Base-by-base conservation (phyloP, 352 stramenopile genomes). In the Phytophthora hybrid region DNA sequence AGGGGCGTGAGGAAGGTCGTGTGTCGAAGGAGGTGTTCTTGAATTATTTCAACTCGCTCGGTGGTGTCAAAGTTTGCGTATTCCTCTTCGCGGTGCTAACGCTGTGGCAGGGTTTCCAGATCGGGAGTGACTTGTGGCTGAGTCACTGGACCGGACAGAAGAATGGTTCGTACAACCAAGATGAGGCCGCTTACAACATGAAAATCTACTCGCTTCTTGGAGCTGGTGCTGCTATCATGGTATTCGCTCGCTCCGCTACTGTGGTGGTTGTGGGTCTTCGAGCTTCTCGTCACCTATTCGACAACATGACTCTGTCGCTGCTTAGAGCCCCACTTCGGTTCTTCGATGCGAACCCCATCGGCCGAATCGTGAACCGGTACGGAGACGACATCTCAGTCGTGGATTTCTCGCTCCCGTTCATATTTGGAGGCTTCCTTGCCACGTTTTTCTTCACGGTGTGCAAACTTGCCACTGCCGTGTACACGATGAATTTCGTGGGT, bases 341-440 rank as follows among this genome's bases (percentile, higher is more conserved):
- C 76, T 98, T 98, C 77, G 92, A 98, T 68, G 85, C 83, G 6
- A 98, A 96, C 62, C 96, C 94, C 2, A 82, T 97, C 18, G 93
- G 94, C 1, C 83, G 93, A 55, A 95, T 98, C 41, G 52, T 98
- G 14, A 97, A 96, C 63, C 87, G 96, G 11, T 98, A 98, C 41
- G 76, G 83, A 32, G 87, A 88, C 7, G 94, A 98, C 69, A 97
- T 98, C 73, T 82, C 92, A 31, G 88, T 89, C 14, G 76, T 98
- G 16, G 93, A 98, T 79, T 82, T 96, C 26, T 79, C 93, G 51
- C 64, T 92, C 34, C 71, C 75, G 4, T 74, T 83, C 10, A 46
- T 56, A 1, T 77, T 74, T 21, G 60, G 63, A 8, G n/a, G 56
- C 11, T 89, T 86, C 61, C 61, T 97, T 13, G 80, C 79, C 11